These are phyloP conservation scores for Drechslerella stenobrocha DNA, from an alignment of 2,329 filamentous ascomycete species.

Conservation along the genomic window DNA sequence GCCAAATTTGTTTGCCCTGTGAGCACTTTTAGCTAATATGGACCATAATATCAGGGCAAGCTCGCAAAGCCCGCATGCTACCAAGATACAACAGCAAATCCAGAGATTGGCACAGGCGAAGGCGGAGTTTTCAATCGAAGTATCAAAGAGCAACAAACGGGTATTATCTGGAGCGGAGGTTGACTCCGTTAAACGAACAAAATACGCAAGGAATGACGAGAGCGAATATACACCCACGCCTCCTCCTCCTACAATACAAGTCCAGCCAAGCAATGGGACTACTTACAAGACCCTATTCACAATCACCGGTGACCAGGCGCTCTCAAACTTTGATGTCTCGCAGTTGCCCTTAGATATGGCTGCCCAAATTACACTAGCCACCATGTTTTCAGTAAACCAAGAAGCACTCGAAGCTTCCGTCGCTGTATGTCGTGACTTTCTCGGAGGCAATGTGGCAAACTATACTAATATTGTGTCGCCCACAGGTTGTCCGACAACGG, in stretches of 20 bases:
- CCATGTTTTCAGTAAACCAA: slow-evolving; percentile 72
- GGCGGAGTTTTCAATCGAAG: slow-evolving; percentile 73
- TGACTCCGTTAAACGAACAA: slow-evolving; percentile 62
- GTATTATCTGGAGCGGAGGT: slow-evolving; percentile 70
- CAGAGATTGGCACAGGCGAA: slow-evolving; percentile 79
- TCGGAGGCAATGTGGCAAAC: background rate
- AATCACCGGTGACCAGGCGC: slow-evolving; percentile 72
- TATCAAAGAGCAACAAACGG: slow-evolving; percentile 72
- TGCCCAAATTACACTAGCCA: slow-evolving; percentile 76
- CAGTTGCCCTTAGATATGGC: slow-evolving; percentile 75
- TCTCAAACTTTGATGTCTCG: slow-evolving; percentile 80
- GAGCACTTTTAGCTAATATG: background rate
- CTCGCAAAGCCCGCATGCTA: slow-evolving; percentile 72
- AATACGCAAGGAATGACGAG: slow-evolving; percentile 34
- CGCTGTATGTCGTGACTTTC: slow-evolving; percentile 61
- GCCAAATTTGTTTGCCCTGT: background rate
- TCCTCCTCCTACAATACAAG: slow-evolving; percentile 56
- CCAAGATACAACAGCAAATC: slow-evolving; percentile 82
- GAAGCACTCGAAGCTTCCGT: slow-evolving; percentile 72
- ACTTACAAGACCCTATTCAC: slow-evolving; percentile 84
- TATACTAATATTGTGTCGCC: slow-evolving; percentile 5
- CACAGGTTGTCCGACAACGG: slow-evolving; percentile 28
- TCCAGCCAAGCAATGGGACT: slow-evolving; percentile 46
- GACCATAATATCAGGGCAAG: slow-evolving; percentile 62
- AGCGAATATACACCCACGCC: slow-evolving; percentile 63